Evolutionary conservation across 768 basidiomycete genomes (phyloP), one percentile per base, ranked within the genome.

Genomic region (Leccinum broughii): DNA sequence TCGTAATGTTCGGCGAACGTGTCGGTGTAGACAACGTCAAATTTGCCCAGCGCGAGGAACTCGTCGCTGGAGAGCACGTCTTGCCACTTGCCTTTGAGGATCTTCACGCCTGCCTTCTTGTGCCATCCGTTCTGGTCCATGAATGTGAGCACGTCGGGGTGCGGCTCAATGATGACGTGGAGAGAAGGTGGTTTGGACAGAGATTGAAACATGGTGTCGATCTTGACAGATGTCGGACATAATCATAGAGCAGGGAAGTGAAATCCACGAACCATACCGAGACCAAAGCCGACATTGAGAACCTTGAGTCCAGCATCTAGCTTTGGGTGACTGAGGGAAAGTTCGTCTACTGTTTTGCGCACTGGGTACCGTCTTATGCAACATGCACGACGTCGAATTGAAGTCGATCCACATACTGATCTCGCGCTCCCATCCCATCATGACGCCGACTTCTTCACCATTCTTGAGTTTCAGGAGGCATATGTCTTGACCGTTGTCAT

Each of bases 361-460:
- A 98, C 85, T 87, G 70, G 34, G 59, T 63, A 62, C 66, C 70
- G 61, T 66, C 63, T 55, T 64, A 64, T 62, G 55, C 20, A 56
- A 68, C 67, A 48, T 32, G 49, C 39, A 55, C 28, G 9, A n/a
- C n/a, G 13, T 49, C 6, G 35, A 37, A 22, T 1, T 39, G 32
- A 54, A 41, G 14, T 22, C 39, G 24, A 32, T 75, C 78, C 51
- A 13, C 68, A 71, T 66, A 87, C 85, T 98, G 68, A 98, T 92
- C 8, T 76, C 81, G 50, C 77, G 76, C 73, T 99, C 97, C 97
- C 97, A 99, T 1, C 95, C 93, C 97, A 99, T 99, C 97, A 99
- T 99, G 6, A 99, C 96, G 13, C 94, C 93, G n/a, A 95, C 84
- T 60, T 94, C 89, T 64, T 89, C 88, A 7, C 75, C 79, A 30